Evolutionary conservation across 2,329 filamentous ascomycete genomes (phyloP).

Genomic region (Diaporthe sp.): DNA sequence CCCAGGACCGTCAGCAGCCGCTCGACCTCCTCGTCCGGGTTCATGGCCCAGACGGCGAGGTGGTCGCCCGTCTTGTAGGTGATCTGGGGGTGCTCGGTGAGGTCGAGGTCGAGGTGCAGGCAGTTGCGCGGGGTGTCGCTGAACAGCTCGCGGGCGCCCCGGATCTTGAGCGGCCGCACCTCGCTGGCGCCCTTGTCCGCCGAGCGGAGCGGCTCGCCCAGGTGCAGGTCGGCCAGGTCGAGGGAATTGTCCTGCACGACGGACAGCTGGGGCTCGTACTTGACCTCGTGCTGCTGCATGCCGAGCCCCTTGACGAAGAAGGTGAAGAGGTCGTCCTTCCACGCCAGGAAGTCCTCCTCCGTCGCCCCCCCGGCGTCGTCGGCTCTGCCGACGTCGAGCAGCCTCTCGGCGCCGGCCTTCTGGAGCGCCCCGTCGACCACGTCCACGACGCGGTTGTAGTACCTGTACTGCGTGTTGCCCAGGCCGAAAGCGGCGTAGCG

Average conservation of each 20-base stretch:
- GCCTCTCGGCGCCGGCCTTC: constrained; percentile 46
- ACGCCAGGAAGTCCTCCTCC: constrained; percentile 54
- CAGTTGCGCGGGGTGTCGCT: constrained; percentile 47
- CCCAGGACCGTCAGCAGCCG: constrained; percentile 43
- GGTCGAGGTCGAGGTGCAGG: constrained; percentile 55
- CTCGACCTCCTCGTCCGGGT: constrained; percentile 52
- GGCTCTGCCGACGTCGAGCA: constrained; percentile 48
- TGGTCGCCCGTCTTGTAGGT: constrained; percentile 58
- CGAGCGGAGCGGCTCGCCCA: constrained; percentile 42
- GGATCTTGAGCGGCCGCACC: constrained; percentile 43
- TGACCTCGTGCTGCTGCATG: constrained; percentile 44
- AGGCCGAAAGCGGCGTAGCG: constrained; percentile 49
- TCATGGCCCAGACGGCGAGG: constrained; percentile 56
- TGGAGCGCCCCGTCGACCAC: constrained; percentile 45
- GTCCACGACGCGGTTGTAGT: constrained; percentile 54
- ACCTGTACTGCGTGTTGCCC: constrained; percentile 55
- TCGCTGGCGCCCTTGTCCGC: constrained; percentile 40
- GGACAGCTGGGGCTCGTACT: constrained; percentile 44
- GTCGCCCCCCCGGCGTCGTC: constrained; percentile 51
- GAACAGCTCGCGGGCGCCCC: constrained; percentile 45
- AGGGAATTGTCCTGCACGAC: constrained; percentile 44
- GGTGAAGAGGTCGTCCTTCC: constrained; percentile 50
- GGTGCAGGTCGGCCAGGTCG: constrained; percentile 42
- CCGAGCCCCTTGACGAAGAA: constrained; percentile 42
- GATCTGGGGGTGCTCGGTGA: constrained; percentile 47